Conservation (phyloP, 2,329 filamentous ascomycete genomes). For the Diplodia seriata region DNA sequence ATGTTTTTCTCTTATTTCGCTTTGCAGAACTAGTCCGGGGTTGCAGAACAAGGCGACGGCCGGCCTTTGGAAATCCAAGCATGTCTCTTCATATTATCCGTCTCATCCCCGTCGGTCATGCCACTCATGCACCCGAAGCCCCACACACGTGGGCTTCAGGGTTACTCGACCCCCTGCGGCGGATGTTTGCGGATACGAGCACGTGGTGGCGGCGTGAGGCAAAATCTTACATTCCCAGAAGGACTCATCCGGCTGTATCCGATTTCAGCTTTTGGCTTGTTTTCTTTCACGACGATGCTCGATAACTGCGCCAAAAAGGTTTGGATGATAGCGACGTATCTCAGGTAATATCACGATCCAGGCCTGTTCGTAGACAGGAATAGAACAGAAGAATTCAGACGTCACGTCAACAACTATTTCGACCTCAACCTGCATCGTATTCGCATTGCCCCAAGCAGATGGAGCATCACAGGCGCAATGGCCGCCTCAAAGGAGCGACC, state of each 20-base stretch:
- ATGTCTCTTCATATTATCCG: constrained; percentile 8
- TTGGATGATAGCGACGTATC: not conserved
- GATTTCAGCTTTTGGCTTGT: constrained; percentile 10
- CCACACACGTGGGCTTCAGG: constrained; percentile 22
- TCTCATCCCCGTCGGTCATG: not conserved
- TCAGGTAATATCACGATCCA: constrained; percentile 10
- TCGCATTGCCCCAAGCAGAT: not conserved
- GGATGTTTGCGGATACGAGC: constrained; percentile 19
- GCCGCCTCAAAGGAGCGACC: not conserved
- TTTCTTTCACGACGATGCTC: constrained; percentile 1
- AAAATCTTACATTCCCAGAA: not conserved
- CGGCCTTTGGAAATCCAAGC: constrained; percentile 23
- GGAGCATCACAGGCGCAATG: not conserved
- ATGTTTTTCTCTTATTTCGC: constrained; percentile 21
- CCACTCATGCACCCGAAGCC: constrained; percentile 12
- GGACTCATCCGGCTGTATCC: constrained; percentile 4
- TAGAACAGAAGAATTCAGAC: constrained; percentile 9
- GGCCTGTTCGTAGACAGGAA: constrained; percentile 23
- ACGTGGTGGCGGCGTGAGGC: constrained; percentile 22
- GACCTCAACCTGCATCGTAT: not conserved
- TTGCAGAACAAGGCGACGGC: not conserved
- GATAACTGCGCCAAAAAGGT: not conserved
- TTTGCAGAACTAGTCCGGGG: constrained; percentile 18
- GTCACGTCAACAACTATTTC: not conserved
- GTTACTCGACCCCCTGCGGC: constrained; percentile 21